Evolutionary conservation across 2,329 filamentous ascomycete species (phyloP), one percentile per base, ranked within the genome.

Genomic region (Sordariomycetes sp.): DNA sequence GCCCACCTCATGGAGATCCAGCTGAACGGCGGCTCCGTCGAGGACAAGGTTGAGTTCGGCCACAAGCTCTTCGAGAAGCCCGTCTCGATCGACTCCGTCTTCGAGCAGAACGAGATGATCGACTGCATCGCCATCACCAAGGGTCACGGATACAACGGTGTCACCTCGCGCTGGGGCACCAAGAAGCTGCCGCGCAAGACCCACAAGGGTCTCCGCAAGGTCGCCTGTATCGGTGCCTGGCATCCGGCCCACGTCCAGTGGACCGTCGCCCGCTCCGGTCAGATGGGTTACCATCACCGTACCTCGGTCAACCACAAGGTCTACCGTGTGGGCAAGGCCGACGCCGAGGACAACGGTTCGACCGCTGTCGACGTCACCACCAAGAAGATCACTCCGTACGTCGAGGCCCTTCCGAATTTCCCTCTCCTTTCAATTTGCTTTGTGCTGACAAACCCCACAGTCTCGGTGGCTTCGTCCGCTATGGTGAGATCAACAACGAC

Each of bases 121-220:
- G 94, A 99, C 76, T 88, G 95, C 75, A 97, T 99, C 71, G 94
- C 93, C 74, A 92, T 99, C 75, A 99, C 94, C 84, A 97, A 96
- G 88, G 94, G 94, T 84, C 91, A 97, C 83, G 94, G 94, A 76
- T 97, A 90, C 89, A 83, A 83, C 76, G 94, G 94, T 88, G 94
- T 99, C 71, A 99, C 94, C 67, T 83, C 87, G 78, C 87, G 94
- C 81, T 99, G 94, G 94, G 94, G 94, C 71, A 99, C 94, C 82
- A 99, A 97, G 90, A 99, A 97, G 90, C 90, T 99, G 72, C 94
- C 94, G 69, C 90, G 94, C 76, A 99, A 99, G 91, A 99, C 94
- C 64, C 94, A 99, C 89, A 99, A 99, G 88, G 94, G 94, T 96
- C 91, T 99, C 74, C 88, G 94, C 74, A 99, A 99, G 89, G 93